Percentiles rank a stretch among this genome's conserved stretches.
phyloP scores from a whole-genome alignment of 495 filamentous ascomycete species.

The Annulohypoxylon bovei region DNA sequence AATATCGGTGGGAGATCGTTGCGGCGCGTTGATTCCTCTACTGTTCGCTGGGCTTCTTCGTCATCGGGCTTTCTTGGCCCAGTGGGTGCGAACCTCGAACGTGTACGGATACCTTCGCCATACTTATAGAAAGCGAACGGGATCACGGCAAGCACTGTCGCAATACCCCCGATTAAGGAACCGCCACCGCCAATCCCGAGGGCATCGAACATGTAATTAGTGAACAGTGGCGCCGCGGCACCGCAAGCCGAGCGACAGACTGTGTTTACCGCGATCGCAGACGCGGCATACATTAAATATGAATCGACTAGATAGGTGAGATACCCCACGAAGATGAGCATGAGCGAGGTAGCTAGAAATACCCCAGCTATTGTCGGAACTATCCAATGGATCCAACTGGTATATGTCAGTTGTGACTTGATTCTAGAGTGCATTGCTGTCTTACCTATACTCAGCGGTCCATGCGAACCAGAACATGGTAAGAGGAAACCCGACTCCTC shows the following conservation, averaged over 20 bases:
- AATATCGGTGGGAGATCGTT: slow-evolving; percentile 16
- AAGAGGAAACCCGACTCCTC: slow-evolving; percentile 58
- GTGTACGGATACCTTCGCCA: slow-evolving; percentile 56
- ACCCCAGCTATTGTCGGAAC: slow-evolving; percentile 57
- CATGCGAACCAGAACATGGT: slow-evolving; percentile 68
- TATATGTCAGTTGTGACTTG: slow-evolving; percentile 3
- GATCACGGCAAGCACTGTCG: slow-evolving; percentile 54
- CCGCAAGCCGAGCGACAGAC: slow-evolving; percentile 68
- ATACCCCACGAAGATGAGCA: slow-evolving; percentile 59
- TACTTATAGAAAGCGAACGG: slow-evolving; percentile 64
- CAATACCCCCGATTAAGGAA: slow-evolving; percentile 58
- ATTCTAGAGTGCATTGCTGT: background rate
- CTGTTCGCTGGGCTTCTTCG: slow-evolving; percentile 24
- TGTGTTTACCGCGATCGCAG: slow-evolving; percentile 70
- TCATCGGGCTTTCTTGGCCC: slow-evolving; percentile 31
- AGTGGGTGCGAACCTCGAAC: slow-evolving; percentile 52
- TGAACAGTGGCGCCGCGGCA: slow-evolving; percentile 71
- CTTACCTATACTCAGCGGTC: slow-evolving; percentile 44
- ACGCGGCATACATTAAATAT: slow-evolving; percentile 74
- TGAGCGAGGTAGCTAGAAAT: slow-evolving; percentile 48
- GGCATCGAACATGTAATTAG: slow-evolving; percentile 67
- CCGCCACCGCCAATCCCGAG: slow-evolving; percentile 62
- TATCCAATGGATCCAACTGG: slow-evolving; percentile 55
- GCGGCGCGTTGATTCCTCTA: slow-evolving; percentile 5
- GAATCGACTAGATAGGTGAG: slow-evolving; percentile 77